Evolutionary conservation across 2,329 filamentous ascomycete species (phyloP), one percentile per base, ranked within the genome.

Genomic region (Corynespora cassiicola): DNA sequence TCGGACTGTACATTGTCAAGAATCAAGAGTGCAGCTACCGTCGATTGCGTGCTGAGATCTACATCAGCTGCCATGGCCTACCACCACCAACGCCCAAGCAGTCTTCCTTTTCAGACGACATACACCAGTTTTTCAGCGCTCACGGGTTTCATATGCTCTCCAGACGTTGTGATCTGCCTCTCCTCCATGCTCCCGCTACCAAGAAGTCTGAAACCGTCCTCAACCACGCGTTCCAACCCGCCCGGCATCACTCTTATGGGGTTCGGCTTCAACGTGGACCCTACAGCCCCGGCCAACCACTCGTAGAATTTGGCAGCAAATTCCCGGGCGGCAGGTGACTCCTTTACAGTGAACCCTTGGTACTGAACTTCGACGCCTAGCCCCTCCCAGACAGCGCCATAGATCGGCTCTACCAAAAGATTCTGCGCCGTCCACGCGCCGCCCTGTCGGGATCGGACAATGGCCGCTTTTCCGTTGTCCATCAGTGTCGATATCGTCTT

Each of bases 361-460:
- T 75, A 75, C 7, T 63, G 49, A 8, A 74, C 47, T 14, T 73
- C 65, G 22, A 64, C 65, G 0, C 72, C 70, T 0, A 75, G 50
- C 0, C 64, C 72, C 32, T 74, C 68, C 71, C 70, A 75, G 0
- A 73, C 72, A 0, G 70, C 69, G 1, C 71, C 71, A 20, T 73
- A 73, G 1, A 66, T 39, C 0, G 70, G 66, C 14, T 74, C 61
- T 2, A 63, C 31, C 2, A 36, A 28, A 0, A 73, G 22, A 0
- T 46, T 31, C 0, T 65, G 58, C 0, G 52, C 36, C 10, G 50
- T 38, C 61, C 58, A 68, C 2, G 58, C 61, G 7, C 56, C 55
- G 7, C 54, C 63, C 24, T 48, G 61, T 6, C 50, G 49, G 3
- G 56, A 63, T 24, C 59, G 50, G 7, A 67, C 56, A n/a, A 68